Conservation (phyloP, 306 rosid genomes). For the Cicer yamashitae region DNA sequence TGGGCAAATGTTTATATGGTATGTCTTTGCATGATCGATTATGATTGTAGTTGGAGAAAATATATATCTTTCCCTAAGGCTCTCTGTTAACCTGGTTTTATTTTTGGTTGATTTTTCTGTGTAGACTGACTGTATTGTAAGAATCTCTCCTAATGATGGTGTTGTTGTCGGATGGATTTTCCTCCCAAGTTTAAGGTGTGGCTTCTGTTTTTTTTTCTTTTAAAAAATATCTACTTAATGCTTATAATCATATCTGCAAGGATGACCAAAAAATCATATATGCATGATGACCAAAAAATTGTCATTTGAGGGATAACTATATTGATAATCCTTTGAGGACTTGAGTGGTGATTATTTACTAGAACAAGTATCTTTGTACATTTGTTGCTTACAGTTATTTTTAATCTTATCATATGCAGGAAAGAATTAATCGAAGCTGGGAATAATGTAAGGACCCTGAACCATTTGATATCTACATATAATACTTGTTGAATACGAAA, state of each 20-base stretch:
- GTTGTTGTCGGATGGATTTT: conserved; percentile 84
- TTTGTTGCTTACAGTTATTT: conserved; percentile 30
- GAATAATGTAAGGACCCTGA: conserved; percentile 62
- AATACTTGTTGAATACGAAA: too few relatives aligned
- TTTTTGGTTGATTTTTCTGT: conserved; percentile 43
- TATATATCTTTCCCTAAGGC: conserved; percentile 27
- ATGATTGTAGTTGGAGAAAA: conserved; percentile 20
- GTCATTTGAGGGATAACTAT: not conserved
- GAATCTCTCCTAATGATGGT: conserved; percentile 75
- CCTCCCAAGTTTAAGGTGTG: conserved; percentile 78
- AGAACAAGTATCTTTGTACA: conserved; percentile 1
- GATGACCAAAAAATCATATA: too few relatives aligned
- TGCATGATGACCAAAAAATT: not conserved
- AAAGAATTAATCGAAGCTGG: conserved; percentile 55
- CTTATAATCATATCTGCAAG: not conserved
- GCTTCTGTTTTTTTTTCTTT: conserved; percentile 5
- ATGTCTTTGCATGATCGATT: conserved; percentile 34
- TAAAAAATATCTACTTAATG: conserved; percentile 16
- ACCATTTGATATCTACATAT: conserved; percentile 25
- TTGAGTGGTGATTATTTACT: not conserved
- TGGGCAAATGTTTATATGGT: conserved; percentile 91
- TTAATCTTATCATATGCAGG: conserved; percentile 55
- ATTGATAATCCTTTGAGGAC: conserved; percentile 36
- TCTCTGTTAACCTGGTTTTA: conserved; percentile 23
- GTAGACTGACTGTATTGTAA: conserved; percentile 89